Percentiles rank a stretch among this genome's conserved stretches.
Conservation (phyloP, 2,329 filamentous ascomycete genomes). For the Rhynchosporium agropyri region DNA sequence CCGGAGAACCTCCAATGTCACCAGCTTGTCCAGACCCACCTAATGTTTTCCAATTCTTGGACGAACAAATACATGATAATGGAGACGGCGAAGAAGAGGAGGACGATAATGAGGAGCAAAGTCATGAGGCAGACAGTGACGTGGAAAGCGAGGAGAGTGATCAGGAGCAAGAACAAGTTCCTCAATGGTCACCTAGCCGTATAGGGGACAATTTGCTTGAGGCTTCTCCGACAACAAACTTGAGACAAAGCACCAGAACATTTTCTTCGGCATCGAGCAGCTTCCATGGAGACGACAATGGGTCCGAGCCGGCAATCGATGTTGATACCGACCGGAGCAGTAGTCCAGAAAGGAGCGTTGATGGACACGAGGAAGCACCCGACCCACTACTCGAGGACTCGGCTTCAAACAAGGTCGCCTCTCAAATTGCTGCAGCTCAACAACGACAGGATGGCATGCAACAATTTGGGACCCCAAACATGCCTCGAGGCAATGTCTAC, state of each 20-base stretch:
- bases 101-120: constrained; percentile 53
- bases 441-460: constrained; percentile 38
- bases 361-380: constrained; percentile 36
- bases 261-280: constrained; percentile 42
- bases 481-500: constrained; percentile 45
- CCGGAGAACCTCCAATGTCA: constrained; percentile 35
- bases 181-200: constrained; percentile 29
- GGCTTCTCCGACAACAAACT: constrained; percentile 30
- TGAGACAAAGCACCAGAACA: constrained; percentile 37
- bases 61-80: constrained; percentile 23
- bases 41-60: constrained; percentile 39
- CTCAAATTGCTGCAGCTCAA: constrained; percentile 40
- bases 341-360: constrained; percentile 48
- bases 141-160: constrained; percentile 61
- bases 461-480: constrained; percentile 43
- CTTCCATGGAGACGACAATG: constrained; percentile 44
- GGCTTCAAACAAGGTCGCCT: constrained; percentile 38
- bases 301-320: constrained; percentile 42
- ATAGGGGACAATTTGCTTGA: constrained; percentile 19
- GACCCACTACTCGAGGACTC: constrained; percentile 27
- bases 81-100: constrained; percentile 19
- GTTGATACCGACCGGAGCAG: constrained; percentile 50
- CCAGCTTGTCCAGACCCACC: constrained; percentile 40
- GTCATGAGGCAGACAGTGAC: constrained; percentile 59
- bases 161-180: constrained; percentile 45